Conservation (phyloP, 1,284 basidiomycete species). For the Clitocybe nebularis region DNA sequence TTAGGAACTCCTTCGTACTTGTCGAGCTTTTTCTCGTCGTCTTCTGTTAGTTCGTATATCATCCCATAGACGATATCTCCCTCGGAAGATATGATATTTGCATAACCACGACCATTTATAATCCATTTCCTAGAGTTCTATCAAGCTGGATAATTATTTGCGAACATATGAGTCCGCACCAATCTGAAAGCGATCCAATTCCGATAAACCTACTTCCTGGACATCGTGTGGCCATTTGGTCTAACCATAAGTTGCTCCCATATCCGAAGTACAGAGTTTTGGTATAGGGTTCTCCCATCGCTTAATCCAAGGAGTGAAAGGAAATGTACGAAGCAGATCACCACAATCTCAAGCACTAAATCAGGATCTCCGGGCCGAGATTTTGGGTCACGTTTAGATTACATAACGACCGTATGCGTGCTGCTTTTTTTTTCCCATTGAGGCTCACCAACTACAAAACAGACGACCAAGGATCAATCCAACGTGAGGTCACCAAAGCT, state of each 20-base stretch:
- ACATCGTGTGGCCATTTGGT: slow-evolving; percentile 43
- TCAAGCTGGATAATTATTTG: not conserved
- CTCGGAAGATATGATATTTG: slow-evolving; percentile 35
- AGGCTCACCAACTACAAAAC: not conserved
- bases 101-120: slow-evolving; percentile 38
- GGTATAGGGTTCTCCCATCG: not conserved
- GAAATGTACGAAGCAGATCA: no score
- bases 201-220: slow-evolving; percentile 37
- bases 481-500: slow-evolving; percentile 61
- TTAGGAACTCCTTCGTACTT: slow-evolving; percentile 30
- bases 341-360: no score
- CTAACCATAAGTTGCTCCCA: slow-evolving; percentile 45
- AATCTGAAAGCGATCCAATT: slow-evolving; percentile 32
- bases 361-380: no score
- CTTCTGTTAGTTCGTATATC: slow-evolving; percentile 33
- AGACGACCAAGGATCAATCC: slow-evolving; percentile 70
- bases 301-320: no score
- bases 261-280: slow-evolving; percentile 41
- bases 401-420: no score
- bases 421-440: no score
- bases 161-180: slow-evolving; percentile 24
- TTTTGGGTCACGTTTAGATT: no score
- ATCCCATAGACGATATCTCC: slow-evolving; percentile 40
- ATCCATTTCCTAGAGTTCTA: slow-evolving; percentile 38
- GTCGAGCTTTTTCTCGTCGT: slow-evolving; percentile 30